phyloP scores from a whole-genome alignment of 1,139 yeast genomes.

The Yamadazyma sp. region DNA sequence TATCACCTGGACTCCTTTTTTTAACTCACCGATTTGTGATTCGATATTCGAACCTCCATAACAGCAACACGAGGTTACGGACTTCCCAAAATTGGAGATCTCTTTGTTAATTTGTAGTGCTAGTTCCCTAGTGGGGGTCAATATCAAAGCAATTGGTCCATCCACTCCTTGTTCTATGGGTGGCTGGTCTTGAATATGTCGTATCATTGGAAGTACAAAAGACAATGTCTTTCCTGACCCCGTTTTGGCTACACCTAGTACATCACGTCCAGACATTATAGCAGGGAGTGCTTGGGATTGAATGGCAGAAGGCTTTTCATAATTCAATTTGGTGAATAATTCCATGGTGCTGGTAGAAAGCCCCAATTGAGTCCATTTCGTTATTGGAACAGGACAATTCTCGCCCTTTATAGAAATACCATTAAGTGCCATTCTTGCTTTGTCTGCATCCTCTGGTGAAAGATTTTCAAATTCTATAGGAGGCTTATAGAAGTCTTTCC shows the following conservation, averaged over 20 bases:
- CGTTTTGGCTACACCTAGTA: slow-evolving; percentile 92
- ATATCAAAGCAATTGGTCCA: slow-evolving; percentile 78
- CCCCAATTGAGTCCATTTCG: slow-evolving; percentile 81
- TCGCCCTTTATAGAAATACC: slow-evolving; percentile 65
- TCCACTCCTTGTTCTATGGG: slow-evolving; percentile 47
- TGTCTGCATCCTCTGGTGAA: slow-evolving; percentile 51
- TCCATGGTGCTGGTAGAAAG: slow-evolving; percentile 59
- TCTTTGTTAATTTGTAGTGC: slow-evolving; percentile 83
- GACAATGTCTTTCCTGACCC: slow-evolving; percentile 97
- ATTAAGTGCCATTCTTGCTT: slow-evolving; percentile 55
- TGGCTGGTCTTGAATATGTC: slow-evolving; percentile 77
- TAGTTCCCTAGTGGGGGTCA: slow-evolving; percentile 93
- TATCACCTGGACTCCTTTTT: slow-evolving; percentile 75
- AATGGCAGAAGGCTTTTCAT: slow-evolving; percentile 74
- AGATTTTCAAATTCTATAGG: slow-evolving; percentile 53
- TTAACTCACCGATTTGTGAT: slow-evolving; percentile 75
- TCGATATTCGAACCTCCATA: slow-evolving; percentile 94
- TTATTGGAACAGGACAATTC: slow-evolving; percentile 64
- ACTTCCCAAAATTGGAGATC: slow-evolving; percentile 54
- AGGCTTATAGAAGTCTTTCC: slow-evolving; percentile 65
- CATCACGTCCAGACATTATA: slow-evolving; percentile 84
- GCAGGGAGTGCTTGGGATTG: slow-evolving; percentile 93
- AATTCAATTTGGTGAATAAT: slow-evolving; percentile 51
- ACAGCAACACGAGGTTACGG: slow-evolving; percentile 67
- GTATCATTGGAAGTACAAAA: slow-evolving; percentile 76